phyloP scores from a whole-genome alignment of 768 basidiomycete genomes.

The Mycena albidolilacea region DNA sequence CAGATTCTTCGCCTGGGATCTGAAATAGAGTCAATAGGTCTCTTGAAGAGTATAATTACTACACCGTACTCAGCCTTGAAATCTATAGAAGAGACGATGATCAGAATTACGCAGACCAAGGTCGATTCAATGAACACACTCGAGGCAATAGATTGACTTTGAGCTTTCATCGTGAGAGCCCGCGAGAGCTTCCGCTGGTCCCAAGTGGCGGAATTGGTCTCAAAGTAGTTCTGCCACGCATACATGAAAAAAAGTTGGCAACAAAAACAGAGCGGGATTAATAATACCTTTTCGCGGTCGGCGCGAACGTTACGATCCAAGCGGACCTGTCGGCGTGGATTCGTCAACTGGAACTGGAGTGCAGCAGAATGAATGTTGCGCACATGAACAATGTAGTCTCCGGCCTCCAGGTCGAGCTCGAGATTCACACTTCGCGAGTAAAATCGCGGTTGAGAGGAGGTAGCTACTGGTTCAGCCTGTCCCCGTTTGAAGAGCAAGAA shows the following conservation, averaged over 20 bases:
- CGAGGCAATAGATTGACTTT: slow-evolving; percentile 26
- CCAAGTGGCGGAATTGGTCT: background rate
- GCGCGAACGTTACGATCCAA: slow-evolving; percentile 12
- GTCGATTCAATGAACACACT: slow-evolving; percentile 2
- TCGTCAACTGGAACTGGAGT: background rate
- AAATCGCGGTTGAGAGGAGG: slow-evolving; percentile 38
- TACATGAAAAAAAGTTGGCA: background rate
- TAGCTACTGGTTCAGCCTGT: slow-evolving; percentile 42
- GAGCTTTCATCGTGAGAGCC: slow-evolving; percentile 5
- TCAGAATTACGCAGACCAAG: background rate
- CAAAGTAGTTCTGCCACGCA: slow-evolving; percentile 2
- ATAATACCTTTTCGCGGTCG: background rate
- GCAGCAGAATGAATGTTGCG: background rate
- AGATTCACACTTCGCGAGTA: slow-evolving; percentile 47
- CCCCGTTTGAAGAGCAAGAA: slow-evolving; percentile 56
- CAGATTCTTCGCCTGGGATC: slow-evolving; percentile 24
- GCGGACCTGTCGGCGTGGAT: slow-evolving; percentile 2
- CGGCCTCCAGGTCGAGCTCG: slow-evolving; percentile 45
- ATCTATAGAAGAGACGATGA: slow-evolving; percentile 1
- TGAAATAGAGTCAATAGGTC: background rate
- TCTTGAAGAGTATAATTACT: background rate
- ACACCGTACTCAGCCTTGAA: slow-evolving; percentile 18
- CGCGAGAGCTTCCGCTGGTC: slow-evolving; percentile 21
- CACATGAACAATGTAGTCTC: slow-evolving; percentile 50
- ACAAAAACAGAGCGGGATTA: background rate